Evolutionary conservation across 768 basidiomycete species (phyloP), one percentile per base, ranked within the genome.

Genomic region (Tulasnella sp.): DNA sequence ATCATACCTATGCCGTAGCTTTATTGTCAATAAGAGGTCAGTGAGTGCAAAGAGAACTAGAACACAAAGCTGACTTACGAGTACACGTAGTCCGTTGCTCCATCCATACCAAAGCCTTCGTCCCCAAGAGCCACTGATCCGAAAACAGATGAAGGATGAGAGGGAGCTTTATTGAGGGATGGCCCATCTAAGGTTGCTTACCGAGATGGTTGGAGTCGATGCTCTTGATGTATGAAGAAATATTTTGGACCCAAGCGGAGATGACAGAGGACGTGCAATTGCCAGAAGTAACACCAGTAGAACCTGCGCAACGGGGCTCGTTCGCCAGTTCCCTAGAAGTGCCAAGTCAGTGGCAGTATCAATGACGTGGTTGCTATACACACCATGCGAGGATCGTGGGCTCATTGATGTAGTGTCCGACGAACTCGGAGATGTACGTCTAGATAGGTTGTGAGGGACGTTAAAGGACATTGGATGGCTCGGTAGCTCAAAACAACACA

Each of bases 221-320:
- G 15, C 78, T 77, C 65, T 83, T 82, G 73, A 84, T 81, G 70
- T 76, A 83, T 2, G 79, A 77, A 3, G 80, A 80, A 29, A 83
- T 79, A 21, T 74, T 73, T 52, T 70, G 72, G 3, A 74, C 75
- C 81, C 82, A 84, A 55, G 70, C 71, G 1, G 78, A 79, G 65
- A 83, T 74, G 1, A 79, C 81, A 5, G 75, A 67, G 0, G 77
- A 73, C 11, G 75, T 80, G 70, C 80, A 81, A 15, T 72, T 75
- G 26, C 75, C 72, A 13, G 74, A 71, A 17, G 68, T 71, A 19
- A 58, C 70, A 66, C 70, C 69, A 15, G 68, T 66, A 51, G 55
- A 44, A 4, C 71, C 72, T 4, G 51, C 62, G 63, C 72, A 72
- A 59, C 72, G 66, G 45, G 71, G 70, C 64, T 73, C 72, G 56